Percentiles rank a stretch among this genome's conserved stretches.
phyloP scores from a whole-genome alignment of 2,329 filamentous ascomycete genomes.

The Magnaporthiopsis incrustans region DNA sequence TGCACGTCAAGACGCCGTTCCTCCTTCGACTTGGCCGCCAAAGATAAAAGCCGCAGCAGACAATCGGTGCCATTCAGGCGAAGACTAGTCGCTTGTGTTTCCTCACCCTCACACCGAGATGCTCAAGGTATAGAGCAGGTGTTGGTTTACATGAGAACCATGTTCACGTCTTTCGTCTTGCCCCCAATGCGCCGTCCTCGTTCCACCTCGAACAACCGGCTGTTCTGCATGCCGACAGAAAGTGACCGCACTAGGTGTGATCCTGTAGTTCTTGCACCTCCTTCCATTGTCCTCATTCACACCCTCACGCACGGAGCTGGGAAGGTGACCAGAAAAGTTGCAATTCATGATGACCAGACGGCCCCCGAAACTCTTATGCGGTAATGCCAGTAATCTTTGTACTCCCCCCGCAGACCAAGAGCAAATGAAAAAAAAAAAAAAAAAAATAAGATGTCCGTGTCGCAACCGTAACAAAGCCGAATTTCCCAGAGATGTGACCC shows the following conservation, averaged over 20 bases:
- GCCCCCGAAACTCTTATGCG: slow-evolving; percentile 3
- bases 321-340: neutral
- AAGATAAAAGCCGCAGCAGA: no score
- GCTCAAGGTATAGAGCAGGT: no score
- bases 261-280: no score
- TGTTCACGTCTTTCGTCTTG: no score
- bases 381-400: slow-evolving; percentile 6
- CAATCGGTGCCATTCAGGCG: no score
- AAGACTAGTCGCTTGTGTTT: no score
- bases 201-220: no score
- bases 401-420: slow-evolving; percentile 6
- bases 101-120: no score
- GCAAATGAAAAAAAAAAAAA: neutral
- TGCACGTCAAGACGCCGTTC: no score
- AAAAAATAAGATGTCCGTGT: neutral
- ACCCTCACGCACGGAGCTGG: neutral
- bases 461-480: slow-evolving; percentile 5
- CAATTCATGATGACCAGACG: slow-evolving; percentile 6
- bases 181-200: no score
- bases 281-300: neutral
- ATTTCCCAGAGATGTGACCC: slow-evolving; percentile 4
- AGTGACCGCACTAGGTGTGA: neutral
- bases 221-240: slow-evolving; percentile 1
- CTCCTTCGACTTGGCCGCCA: no score
- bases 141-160: no score